Evolutionary conservation across 495 filamentous ascomycete species (phyloP), one percentile per base, ranked within the genome.

Genomic region (Aspergillus funiculosus): DNA sequence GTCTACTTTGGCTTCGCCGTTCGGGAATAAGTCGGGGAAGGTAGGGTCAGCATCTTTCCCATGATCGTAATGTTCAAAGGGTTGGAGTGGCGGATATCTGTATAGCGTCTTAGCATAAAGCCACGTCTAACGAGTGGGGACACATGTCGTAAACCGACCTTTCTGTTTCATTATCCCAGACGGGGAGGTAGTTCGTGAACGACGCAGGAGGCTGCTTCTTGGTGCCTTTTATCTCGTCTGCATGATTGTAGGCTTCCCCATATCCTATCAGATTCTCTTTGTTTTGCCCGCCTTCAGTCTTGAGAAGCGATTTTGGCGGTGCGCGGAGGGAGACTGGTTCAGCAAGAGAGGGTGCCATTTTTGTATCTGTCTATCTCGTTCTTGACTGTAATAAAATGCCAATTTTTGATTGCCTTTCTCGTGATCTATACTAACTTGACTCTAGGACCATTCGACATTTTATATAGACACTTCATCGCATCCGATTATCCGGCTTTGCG

Each of bases 131-230:
- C 20, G 36, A n/a, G 18, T 30, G 18, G 8, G 18, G 1, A n/a
- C 9, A 7, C 3, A 14, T 22, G 15, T 21, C 20, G 15, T 13
- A 21, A 17, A 26, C 39, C 35, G 57, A 71, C 67, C 63, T 62
- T 42, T 58, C 59, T 6, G 64, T 72, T 57, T 73, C 61, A 53
- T 72, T 79, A 52, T 86, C 75, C 84, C 84, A 90, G 2, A 80
- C 82, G 6, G 85, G 84, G 8, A 91, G 75, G 60, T 91, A 91
- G 57, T 89, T 72, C 1, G 80, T 81, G 56, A 85, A 89, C 9
- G 68, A 62, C 0, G 74, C 82, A 64, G 69, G 63, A 15, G 63
- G 57, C 43, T 70, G 64, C 51, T 64, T 72, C 7, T 53, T 57
- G 36, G 69, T 69, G 6, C 73, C 73, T 43, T 74, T 64, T 17